phyloP scores from a whole-genome alignment of 495 filamentous ascomycete species.

The Aspergillus sclerotiicarbonarius region DNA sequence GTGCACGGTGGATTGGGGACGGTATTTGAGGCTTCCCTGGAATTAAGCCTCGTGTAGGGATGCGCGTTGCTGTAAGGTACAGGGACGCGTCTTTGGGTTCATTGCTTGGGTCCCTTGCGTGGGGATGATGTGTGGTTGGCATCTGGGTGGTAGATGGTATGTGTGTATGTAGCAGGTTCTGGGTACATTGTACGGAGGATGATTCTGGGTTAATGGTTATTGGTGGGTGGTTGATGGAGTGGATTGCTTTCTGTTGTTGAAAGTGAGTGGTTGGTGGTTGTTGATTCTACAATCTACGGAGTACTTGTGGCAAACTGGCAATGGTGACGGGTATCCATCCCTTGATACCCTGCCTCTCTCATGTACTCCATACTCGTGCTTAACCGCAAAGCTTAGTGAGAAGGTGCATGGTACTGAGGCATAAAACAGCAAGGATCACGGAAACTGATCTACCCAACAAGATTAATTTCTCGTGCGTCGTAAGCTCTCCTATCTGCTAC shows the following conservation, averaged over 20 bases:
- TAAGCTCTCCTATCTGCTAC: not conserved
- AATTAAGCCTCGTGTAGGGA: not conserved
- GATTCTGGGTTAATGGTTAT: not conserved
- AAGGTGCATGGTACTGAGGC: too few relatives aligned
- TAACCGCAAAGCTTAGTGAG: too few relatives aligned
- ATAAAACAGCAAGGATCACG: not conserved
- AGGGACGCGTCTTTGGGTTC: not conserved
- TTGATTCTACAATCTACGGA: too few relatives aligned
- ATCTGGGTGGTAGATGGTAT: not conserved
- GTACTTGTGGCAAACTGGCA: too few relatives aligned
- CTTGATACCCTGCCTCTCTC: not conserved
- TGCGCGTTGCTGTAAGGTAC: not conserved
- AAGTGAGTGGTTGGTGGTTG: not conserved
- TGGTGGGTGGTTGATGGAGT: not conserved
- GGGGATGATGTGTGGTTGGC: not conserved
- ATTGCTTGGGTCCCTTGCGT: not conserved
- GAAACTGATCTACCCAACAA: not conserved
- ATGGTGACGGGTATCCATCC: not conserved
- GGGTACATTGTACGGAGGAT: not conserved
- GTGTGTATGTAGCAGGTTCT: not conserved
- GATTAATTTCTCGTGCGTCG: not conserved
- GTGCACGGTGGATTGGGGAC: not conserved
- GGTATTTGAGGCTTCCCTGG: not conserved
- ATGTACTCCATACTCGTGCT: too few relatives aligned
- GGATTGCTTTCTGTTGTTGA: not conserved